Evolutionary conservation across 1,284 basidiomycete genomes (phyloP), one percentile per base, ranked within the genome.

Genomic region (Cryptococcus sp.): DNA sequence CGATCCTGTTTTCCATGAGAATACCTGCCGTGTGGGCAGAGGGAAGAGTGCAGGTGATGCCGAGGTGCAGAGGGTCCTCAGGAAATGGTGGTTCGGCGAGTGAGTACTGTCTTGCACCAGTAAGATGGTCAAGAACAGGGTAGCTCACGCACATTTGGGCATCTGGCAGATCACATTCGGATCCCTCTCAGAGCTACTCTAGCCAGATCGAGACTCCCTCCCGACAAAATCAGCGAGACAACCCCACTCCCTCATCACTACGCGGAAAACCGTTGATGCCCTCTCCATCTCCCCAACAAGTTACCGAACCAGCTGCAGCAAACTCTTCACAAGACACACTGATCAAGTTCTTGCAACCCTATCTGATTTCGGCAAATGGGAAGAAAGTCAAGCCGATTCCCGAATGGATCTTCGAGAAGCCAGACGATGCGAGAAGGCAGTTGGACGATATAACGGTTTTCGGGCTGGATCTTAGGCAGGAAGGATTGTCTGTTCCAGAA

Each of bases 81-180:
- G 61, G 30, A 73, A 70, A 58, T 75, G 73, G 71, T 75, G 63
- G 66, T 51, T 59, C 53, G 71, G 71, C 27, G 61, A 63, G 70
- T 73, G 50, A 61, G 71, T 65, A 0, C n/a, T 30, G 11, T 19
- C 43, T n/a, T n/a, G n/a, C n/a, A n/a, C n/a, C n/a, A n/a, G n/a
- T n/a, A n/a, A n/a, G n/a, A n/a, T n/a, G n/a, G n/a, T n/a, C n/a
- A 45, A 13, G 13, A 45, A 22, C 2, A 11, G 8, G 6, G 42
- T 10, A 11, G 42, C 42, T 38, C 16, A 41, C 22, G 17, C n/a
- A 8, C 22, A 46, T 13, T 22, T 50, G 27, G n/a, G 46, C 30
- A 40, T 38, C 15, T 47, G 5, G 35, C 45, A 60, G 62, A 20
- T 60, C 62, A 1, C 51, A 54, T 38, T 63, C 63, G 10, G 58